Base-by-base conservation (phyloP, 164 flowering plant species). In the Kalanchoe fedtschenkoi region DNA sequence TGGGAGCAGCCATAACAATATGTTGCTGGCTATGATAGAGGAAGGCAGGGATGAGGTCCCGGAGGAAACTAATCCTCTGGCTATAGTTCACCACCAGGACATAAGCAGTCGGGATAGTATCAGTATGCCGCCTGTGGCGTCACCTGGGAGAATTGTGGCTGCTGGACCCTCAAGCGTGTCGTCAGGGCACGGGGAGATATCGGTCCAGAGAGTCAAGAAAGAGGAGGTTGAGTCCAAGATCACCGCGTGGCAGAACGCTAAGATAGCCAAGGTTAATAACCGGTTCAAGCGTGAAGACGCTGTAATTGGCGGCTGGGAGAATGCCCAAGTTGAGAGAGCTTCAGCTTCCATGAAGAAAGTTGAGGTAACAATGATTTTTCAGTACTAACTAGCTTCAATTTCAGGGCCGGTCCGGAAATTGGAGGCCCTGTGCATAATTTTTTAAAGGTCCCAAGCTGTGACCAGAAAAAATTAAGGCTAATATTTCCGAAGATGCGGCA, bases 181-280 rank as follows among this genome's bases (percentile, higher is more conserved):
- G 34, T 7, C 2, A 14, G 8, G 39, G 6, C 43, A 46, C 6
- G 72, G 65, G 30, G 83, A 70, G 42, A 68, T 74, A 17, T 74
- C 88, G 33, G 69, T 88, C 68, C 80, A 78, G 35, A 76, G 78
- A 53, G 97, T 93, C 85, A 86, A 85, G 81, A 78, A 74, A 46
- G 98, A 86, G 62, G 98, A 93, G 77, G 84, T 76, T 35, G 98
- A 88, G 57, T 17, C 95, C 17, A 93, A 93, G 90, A 93, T 93
- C 53, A 57, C 62, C 13, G 96, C 97, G 2, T 93, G 98, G 98
- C 89, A 89, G 71, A 88, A 78, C 32, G 91, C 86, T 0, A 84
- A 93, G 80, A 43, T 88, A 6, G 78, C 98, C 0, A 93, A 89
- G 87, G 64, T 93, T 38, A 88, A 89, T 42, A 93, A 93, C 60